These are phyloP conservation scores for Alternaria tenuissima DNA, from an alignment of 2,329 filamentous ascomycete species.

Conservation along the genomic window DNA sequence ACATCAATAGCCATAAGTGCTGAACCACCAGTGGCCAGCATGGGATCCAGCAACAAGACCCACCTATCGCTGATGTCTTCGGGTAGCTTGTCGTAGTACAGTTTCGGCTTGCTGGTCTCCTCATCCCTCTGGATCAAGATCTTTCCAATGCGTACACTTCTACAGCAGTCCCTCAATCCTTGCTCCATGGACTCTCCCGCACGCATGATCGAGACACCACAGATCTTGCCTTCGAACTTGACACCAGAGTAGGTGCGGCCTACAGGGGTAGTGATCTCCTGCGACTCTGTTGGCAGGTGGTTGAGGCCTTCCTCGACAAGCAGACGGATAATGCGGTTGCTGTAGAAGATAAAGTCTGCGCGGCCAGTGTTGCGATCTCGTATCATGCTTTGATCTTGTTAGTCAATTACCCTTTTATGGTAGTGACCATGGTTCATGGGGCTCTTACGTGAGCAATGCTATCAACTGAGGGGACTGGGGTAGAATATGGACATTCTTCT, in stretches of 20 bases:
- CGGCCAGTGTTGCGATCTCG: conserved; percentile 88
- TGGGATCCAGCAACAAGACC: conserved; percentile 95
- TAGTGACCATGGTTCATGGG: conserved; percentile 14
- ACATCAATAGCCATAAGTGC: conserved; percentile 98
- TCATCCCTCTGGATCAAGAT: conserved; percentile 98
- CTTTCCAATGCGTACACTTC: conserved; percentile 97
- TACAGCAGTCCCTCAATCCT: conserved; percentile 92
- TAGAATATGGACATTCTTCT: conserved; percentile 89
- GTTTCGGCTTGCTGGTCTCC: conserved; percentile 87
- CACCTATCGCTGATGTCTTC: conserved; percentile 91
- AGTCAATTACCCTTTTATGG: conserved; percentile 5
- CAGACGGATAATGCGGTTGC: conserved; percentile 95
- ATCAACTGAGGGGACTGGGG: conserved; percentile 96
- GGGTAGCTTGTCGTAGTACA: conserved; percentile 98
- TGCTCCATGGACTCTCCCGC: conserved; percentile 99
- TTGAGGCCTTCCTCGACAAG: conserved; percentile 97
- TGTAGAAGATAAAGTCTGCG: conserved; percentile 99
- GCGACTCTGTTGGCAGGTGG: conserved; percentile 89
- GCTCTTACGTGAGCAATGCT: conserved; percentile 90
- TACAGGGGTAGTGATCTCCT: conserved; percentile 89
- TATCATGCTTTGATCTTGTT: conserved; percentile 75
- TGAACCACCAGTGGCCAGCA: conserved; percentile 97
- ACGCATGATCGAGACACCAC: conserved; percentile 97
- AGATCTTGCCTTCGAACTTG: conserved; percentile 97
- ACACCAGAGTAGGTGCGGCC: conserved; percentile 88